Percentiles rank a stretch among this genome's conserved stretches.
These are phyloP conservation scores for Brassica carinata DNA, from an alignment of 345 rosid species.

Conservation along the genomic window DNA sequence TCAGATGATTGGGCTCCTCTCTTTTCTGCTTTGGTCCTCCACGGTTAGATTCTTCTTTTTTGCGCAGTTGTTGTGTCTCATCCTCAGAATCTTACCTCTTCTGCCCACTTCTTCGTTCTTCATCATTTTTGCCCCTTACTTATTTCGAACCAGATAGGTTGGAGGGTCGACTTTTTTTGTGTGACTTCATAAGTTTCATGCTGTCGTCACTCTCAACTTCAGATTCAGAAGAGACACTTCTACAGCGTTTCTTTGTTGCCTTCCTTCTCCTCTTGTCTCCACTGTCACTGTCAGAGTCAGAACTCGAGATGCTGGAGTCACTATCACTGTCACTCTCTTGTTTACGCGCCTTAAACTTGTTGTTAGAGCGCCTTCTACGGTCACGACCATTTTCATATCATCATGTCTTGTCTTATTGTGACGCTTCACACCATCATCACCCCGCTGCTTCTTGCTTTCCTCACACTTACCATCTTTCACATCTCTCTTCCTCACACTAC, in stretches of 20 bases:
- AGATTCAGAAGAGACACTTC: slow-evolving; percentile 41
- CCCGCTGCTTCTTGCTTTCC: slow-evolving; percentile 27
- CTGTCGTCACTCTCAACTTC: slow-evolving; percentile 44
- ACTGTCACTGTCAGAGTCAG: slow-evolving; percentile 19
- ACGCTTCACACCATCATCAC: neutral
- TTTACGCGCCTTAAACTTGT: no score
- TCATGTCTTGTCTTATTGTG: no score
- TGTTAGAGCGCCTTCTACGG: no score
- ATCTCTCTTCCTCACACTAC: slow-evolving; percentile 40
- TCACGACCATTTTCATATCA: no score
- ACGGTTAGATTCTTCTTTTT: slow-evolving; percentile 24
- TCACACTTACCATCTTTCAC: no score
- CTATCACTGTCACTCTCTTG: slow-evolving; percentile 38
- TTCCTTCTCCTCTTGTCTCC: slow-evolving; percentile 39
- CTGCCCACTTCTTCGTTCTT: slow-evolving; percentile 19
- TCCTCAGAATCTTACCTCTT: slow-evolving; percentile 48
- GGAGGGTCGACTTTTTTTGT: slow-evolving; percentile 35
- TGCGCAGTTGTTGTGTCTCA: neutral
- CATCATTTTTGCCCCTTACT: slow-evolving; percentile 26
- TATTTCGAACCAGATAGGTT: slow-evolving; percentile 43
- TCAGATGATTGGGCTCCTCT: slow-evolving; percentile 6
- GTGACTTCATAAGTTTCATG: slow-evolving; percentile 40
- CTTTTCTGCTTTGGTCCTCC: slow-evolving; percentile 28
- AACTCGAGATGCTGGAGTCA: slow-evolving; percentile 43
- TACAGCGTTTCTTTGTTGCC: slow-evolving; percentile 41